Base-by-base conservation (phyloP, 2,329 filamentous ascomycete species). In the Diaporthe australafricana region DNA sequence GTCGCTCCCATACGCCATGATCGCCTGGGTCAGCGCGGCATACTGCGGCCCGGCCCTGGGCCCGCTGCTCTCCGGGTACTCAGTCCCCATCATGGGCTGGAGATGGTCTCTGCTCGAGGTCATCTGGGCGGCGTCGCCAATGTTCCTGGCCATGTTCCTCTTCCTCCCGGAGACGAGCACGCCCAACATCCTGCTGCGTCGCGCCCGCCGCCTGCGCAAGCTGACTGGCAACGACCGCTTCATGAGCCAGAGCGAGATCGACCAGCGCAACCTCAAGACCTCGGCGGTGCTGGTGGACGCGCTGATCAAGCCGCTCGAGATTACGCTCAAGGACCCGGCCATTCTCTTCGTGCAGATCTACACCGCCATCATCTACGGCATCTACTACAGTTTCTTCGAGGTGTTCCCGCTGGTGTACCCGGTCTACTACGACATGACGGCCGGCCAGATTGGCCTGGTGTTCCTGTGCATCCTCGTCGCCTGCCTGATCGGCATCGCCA, bases 41-140 rank as follows among this genome's bases (percentile, higher is more conserved):
- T 86, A 81, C 71, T 81, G 76, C 73, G 78, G 80, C 78, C 81
- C 85, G 68, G 89, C 90, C 12, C 83, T 92, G 0, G 90, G 90
- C 0, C 90, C 90, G 4, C 80, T 92, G 0, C 81, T 93, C 6
- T 87, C 86, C 3, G 90, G 89, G 5, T 93, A 89, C 78, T 84
- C 87, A 6, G 89, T 91, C 7, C 84, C 85, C 2, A 86, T 83
- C 5, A 84, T 89, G 79, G 81, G 80, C 67, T 93, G 90, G 90
- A 84, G 89, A n/a, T 92, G 90, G 90, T 87, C 88, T 0, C 82
- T 90, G 14, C 90, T 88, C 84, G 89, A 91, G 77, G 88, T 91
- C 70, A 82, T 92, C 70, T 92, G 89, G 89, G 84, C 88, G 22
- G 84, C 89, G 0, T 85, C 83, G 0, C 90, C 90, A 0, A 78